Evolutionary conservation across 352 stramenopile genomes (phyloP).

Genomic region (Globisporangium okanoganense): DNA sequence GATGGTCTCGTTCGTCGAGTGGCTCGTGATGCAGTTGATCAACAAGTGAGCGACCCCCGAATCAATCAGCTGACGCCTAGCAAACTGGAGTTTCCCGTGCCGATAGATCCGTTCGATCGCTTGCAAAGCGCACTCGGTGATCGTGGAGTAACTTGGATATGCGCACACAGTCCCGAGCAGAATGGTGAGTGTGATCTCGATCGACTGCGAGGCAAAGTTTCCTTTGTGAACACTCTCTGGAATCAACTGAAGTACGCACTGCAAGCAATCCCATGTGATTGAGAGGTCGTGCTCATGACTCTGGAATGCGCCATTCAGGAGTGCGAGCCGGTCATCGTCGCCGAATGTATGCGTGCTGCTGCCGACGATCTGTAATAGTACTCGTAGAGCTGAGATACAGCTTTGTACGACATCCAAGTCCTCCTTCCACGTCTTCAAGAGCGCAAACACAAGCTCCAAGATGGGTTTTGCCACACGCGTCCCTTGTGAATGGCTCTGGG

Average conservation of each 20-base stretch:
- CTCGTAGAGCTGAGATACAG: constrained; percentile 1
- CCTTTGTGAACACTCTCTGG: neutral
- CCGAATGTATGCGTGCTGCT: neutral
- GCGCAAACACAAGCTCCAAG: neutral
- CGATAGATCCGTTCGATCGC: neutral
- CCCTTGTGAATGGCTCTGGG: neutral
- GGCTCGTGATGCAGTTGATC: neutral
- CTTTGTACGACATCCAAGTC: constrained; percentile 4
- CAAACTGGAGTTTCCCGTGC: neutral
- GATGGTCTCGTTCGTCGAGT: constrained; percentile 1
- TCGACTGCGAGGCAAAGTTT: neutral
- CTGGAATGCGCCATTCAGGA: constrained; percentile 3
- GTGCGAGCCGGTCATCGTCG: neutral
- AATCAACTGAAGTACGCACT: constrained; percentile 1
- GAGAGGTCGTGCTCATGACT: constrained; percentile 1
- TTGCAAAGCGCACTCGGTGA: constrained; percentile 1
- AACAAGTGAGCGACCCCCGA: neutral
- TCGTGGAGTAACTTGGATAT: neutral
- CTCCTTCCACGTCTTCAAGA: constrained; percentile 8
- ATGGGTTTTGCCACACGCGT: neutral
- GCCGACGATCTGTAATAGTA: neutral
- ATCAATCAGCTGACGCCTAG: neutral
- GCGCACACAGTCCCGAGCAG: neutral
- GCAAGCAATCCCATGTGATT: constrained; percentile 3
- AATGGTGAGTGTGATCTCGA: neutral